A percentile compares a stretch with the other conserved stretches of the same genome.
Evolutionary conservation across 2,329 filamentous ascomycete genomes (phyloP).

Genomic region (Massarina eburnea): DNA sequence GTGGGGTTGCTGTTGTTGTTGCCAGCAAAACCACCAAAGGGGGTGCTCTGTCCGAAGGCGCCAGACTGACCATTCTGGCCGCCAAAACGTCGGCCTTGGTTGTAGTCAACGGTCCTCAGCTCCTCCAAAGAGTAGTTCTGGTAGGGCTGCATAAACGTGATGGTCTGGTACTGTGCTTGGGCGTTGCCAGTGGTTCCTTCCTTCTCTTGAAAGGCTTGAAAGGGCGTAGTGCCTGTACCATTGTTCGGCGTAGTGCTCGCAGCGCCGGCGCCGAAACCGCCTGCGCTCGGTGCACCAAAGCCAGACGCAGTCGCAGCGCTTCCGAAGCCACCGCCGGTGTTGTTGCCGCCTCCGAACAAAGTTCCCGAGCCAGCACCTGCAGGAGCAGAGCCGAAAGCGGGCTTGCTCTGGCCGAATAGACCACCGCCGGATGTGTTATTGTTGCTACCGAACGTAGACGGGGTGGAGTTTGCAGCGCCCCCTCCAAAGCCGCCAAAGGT

Average conservation of each 20-base stretch:
- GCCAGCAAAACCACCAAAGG: slow-evolving; percentile 52
- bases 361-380: slow-evolving; percentile 11
- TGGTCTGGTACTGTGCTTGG: slow-evolving; percentile 73
- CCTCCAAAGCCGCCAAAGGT: slow-evolving; percentile 36
- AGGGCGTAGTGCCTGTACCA: slow-evolving; percentile 68
- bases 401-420: slow-evolving; percentile 32
- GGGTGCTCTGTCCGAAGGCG: slow-evolving; percentile 72
- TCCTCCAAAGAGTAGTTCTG: slow-evolving; percentile 86
- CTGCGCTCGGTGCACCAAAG: slow-evolving; percentile 29
- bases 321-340: slow-evolving; percentile 33
- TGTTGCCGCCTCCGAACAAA: slow-evolving; percentile 22
- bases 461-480: slow-evolving; percentile 25
- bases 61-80: slow-evolving; percentile 79
- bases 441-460: slow-evolving; percentile 37
- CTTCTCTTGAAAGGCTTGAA: slow-evolving; percentile 72
- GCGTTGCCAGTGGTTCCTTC: slow-evolving; percentile 55
- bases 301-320: slow-evolving; percentile 20
- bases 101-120: slow-evolving; percentile 74
- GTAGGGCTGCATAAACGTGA: slow-evolving; percentile 77
- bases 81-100: slow-evolving; percentile 79
- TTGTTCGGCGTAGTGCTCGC: slow-evolving; percentile 40
- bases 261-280: slow-evolving; percentile 27
- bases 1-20: slow-evolving; percentile 45
- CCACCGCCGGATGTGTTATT: slow-evolving; percentile 37
- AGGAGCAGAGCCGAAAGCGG: slow-evolving; percentile 14